Base-by-base conservation (phyloP, 2,329 filamentous ascomycete species). In the Trichophyton simii region DNA sequence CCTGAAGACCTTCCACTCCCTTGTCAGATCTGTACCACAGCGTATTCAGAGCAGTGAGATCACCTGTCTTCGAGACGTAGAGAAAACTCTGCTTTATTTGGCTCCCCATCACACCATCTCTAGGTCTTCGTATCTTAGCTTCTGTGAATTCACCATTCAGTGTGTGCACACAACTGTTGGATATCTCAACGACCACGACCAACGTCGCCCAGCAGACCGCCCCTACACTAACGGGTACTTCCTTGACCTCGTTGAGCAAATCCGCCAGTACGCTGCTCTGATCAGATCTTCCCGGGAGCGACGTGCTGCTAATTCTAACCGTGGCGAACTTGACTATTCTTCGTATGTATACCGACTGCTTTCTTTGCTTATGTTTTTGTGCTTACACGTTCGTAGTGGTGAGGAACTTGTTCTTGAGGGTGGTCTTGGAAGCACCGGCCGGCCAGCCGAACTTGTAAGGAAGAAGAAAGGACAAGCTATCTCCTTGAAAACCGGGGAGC, bases 201-300 rank as follows among this genome's bases (percentile, higher is more conserved):
- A 92, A 77, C 86, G 87, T 67, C 85, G 89, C 73, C 87, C 89
- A 63, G 80, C 84, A 75, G 92, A 97, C 75, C 86, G 88, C 69
- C 90, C 91, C 67, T 97, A 96, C 80, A 94, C 87, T 81, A 90
- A 88, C 82, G 89, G 89, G 72, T 97, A 97, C 77, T 96, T 96
- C 73, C 87, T 96, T 77, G 92, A 97, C 78, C 85, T 97, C 64
- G 87, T 95, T 73, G 89, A 95, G 73, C 91, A 96, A 83, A 91
- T 96, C 69, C 84, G 86, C 72, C 84, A 89, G 72, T 95, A 96
- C 83, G 91, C 90, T 64, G 83, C 86, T 69, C 88, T 94, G 73
- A 85, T 96, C 69, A 86, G 87, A 65, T 85, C 86, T 67, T 83
- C 86, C 66, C 86, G 89, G 70, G 82, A 85, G 84, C 69, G 77